phyloP scores from a whole-genome alignment of 2,329 filamentous ascomycete genomes.

The Sphaerulina musiva region DNA sequence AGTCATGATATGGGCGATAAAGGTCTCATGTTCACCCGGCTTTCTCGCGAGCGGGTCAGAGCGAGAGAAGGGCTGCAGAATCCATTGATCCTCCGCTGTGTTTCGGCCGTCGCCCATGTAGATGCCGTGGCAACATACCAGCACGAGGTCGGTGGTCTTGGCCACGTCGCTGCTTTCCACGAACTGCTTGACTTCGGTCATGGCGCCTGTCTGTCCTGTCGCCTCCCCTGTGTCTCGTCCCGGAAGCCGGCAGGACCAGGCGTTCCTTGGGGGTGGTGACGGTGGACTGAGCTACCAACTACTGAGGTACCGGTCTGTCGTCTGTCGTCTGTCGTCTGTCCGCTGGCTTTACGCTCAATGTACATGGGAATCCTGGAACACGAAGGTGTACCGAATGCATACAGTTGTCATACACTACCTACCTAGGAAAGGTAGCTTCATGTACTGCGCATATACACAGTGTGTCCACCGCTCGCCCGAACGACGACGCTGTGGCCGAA shows the following conservation, averaged over 20 bases:
- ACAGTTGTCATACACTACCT: too few relatives aligned
- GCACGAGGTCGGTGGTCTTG: slow-evolving; percentile 50
- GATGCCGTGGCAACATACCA: slow-evolving; percentile 81
- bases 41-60: slow-evolving; percentile 36
- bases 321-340: too few relatives aligned
- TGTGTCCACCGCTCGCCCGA: too few relatives aligned
- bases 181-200: slow-evolving; percentile 21
- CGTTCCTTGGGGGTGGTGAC: too few relatives aligned
- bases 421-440: too few relatives aligned
- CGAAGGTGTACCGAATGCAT: too few relatives aligned
- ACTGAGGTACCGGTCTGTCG: too few relatives aligned
- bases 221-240: neutral
- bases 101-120: slow-evolving; percentile 50
- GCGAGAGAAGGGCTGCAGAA: slow-evolving; percentile 68
- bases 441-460: too few relatives aligned
- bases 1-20: slow-evolving; percentile 65
- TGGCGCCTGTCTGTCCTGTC: slow-evolving; percentile 3
- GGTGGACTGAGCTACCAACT: too few relatives aligned
- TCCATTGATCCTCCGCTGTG: slow-evolving; percentile 43
- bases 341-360: too few relatives aligned
- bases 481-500: too few relatives aligned
- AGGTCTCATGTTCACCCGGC: slow-evolving; percentile 68
- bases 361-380: too few relatives aligned
- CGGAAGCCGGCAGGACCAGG: neutral
- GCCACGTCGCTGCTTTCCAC: slow-evolving; percentile 18